These are phyloP conservation scores for Groenewaldozyma salmanticensis DNA, from an alignment of 805 yeast genomes.

Conservation along the genomic window DNA sequence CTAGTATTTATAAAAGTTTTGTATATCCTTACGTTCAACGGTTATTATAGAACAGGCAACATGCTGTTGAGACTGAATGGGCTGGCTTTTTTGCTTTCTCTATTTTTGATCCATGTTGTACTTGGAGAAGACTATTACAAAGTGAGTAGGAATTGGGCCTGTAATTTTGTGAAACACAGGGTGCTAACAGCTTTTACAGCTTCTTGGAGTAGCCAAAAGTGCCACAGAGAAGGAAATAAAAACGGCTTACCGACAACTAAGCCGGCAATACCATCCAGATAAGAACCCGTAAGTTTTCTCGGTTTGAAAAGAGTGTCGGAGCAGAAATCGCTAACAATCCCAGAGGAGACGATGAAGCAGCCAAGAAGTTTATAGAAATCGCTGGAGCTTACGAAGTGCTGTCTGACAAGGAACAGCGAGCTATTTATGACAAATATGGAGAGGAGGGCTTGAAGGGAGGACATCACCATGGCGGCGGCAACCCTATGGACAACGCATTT, in stretches of 20 bases:
- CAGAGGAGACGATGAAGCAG: conserved; percentile 60
- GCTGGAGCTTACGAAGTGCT: conserved; percentile 91
- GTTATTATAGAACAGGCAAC: background rate
- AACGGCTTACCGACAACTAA: conserved; percentile 70
- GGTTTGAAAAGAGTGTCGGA: background rate
- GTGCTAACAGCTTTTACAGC: conserved; percentile 22
- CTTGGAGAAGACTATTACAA: conserved; percentile 36
- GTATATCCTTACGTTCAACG: too few relatives aligned
- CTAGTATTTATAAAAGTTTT: too few relatives aligned
- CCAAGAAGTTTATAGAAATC: conserved; percentile 75
- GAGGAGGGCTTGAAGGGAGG: conserved; percentile 49
- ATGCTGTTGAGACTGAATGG: conserved; percentile 2
- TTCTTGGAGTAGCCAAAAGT: conserved; percentile 56
- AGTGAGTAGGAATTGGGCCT: conserved; percentile 14
- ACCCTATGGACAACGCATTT: conserved; percentile 35
- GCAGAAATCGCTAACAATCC: background rate
- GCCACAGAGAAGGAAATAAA: conserved; percentile 79
- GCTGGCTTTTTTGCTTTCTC: conserved; percentile 5
- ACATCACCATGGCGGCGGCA: conserved; percentile 25
- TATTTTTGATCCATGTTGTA: conserved; percentile 15
- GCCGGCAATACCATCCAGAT: conserved; percentile 90
- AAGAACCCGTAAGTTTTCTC: conserved; percentile 45
- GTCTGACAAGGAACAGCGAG: conserved; percentile 81
- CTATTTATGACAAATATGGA: conserved; percentile 78
- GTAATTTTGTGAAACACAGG: conserved; percentile 9